Base-by-base conservation (phyloP, 495 filamentous ascomycete genomes). In the Platismatia glauca region DNA sequence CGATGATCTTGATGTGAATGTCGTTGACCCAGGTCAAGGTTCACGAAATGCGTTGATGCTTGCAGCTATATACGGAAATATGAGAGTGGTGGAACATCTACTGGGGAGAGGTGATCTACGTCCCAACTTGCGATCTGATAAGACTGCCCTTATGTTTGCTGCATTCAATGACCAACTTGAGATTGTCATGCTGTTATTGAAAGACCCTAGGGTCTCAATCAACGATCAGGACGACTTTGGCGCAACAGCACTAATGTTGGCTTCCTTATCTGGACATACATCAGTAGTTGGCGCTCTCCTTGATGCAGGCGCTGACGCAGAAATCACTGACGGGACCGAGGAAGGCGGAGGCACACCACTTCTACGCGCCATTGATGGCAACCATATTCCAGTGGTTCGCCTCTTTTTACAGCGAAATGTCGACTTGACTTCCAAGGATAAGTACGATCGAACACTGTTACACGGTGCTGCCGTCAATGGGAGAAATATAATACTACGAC, bases 331-430 rank as follows among this genome's bases (percentile, higher is more conserved):
- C 6, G 57, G 56, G 7, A 35, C 56, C 3, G 57, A 64, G 8
- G 34, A 22, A 35, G 34, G 22, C 3, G 61, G 55, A 13, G 64
- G 64, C 33, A 71, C 69, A 41, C 61, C 68, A 31, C 56, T 70
- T 34, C 62, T 55, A 34, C 52, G 63, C 15, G 72, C 74, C 13
- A 68, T 69, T 20, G 58, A 61, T 58, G 16, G 48, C n/a, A 66
- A 70, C 4, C 31, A 73, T 46, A 53, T 29, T 18, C 34, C 63
- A 4, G 62, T 74, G 15, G 69, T 71, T 29, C 59, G 50, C 39
- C 48, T 72, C 1, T 67, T 75, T 24, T 41, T 76, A 2, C 56
- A 70, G 13, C 55, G 67, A 52, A 70, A 66, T 4, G 71, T 71
- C 29, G 68, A 74, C 57, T 53, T 57, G 15, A 66, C 37, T 11